Base-by-base conservation (phyloP, 805 yeast species). In the Nematodospora valgi region DNA sequence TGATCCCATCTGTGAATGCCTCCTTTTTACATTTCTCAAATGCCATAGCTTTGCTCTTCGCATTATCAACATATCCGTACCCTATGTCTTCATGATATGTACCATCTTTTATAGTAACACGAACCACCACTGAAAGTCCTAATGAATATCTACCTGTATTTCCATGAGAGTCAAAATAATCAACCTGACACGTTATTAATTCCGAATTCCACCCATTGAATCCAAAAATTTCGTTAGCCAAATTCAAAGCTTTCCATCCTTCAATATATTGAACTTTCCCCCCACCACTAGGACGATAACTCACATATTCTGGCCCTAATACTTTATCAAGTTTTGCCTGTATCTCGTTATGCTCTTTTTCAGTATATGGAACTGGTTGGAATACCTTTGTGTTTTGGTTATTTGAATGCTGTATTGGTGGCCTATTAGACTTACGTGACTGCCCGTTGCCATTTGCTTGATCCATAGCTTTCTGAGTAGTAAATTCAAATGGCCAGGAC, bases 191-290 rank as follows among this genome's bases (percentile, higher is more conserved):
- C 27, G 68, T 69, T 40, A 76, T 74, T 4, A 85, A 72, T 47
- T 84, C 91, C 0, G 88, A 78, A 45, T 72, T 68, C 95, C 95
- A 85, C 1, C 93, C 93, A 50, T 83, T 79, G 47, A 81, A 84
- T 0, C 94, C 94, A 68, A 85, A 84, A 3, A 85, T 78, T 47
- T 80, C 82, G 49, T 85, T 85, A 10, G 95, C 94, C 30, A 85
- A 56, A 49, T 82, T 82, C 24, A 85, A 72, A 2, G 86, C 91
- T 51, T 77, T 81, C 88, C 91, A 84, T 1, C 94, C 95, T 56
- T 84, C 93, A 26, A 85, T 70, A 48, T 85, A 84, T 2, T 83
- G 78, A 4, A 85, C 85, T 36, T 73, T 68, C 30, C 68, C 70
- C 10, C 83, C 80, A 23, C 81, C 86, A 2, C 88, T 89, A 6